Evolutionary conservation across 768 basidiomycete genomes (phyloP), one percentile per base, ranked within the genome.

Genomic region (Rhodotorula paludigena): DNA sequence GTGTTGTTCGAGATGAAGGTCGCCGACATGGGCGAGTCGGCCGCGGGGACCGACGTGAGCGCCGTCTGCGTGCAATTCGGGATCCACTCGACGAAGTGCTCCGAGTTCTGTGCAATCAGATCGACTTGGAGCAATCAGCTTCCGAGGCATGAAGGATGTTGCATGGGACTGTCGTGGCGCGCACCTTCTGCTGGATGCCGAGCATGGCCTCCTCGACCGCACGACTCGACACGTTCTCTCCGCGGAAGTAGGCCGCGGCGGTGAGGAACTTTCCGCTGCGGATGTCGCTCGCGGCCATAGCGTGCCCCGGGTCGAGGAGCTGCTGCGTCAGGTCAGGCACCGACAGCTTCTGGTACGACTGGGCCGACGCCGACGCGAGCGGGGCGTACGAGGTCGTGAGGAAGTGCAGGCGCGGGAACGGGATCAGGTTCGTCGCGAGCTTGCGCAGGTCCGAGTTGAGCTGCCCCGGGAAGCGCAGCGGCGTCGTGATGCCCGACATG

Each of bases 1-100:
- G 93, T 97, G 48, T 90, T 92, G 84, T 97, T 97, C 75, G 92
- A 92, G 78, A 97, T 84, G 84, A 97, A 96, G 32, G 93, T 97
- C 57, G 90, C 92, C 21, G 92, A 88, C 28, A 66, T n/a, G 25
- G 68, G 64, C 25, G 69, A 52, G 53, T 92, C 92, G 66, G 90
- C 86, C 55, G 96, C 92, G 76, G 96, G 86, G 75, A 98, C 96
- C 82, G 97, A 93, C 16, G 78, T 79, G 61, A 78, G 77, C 23
- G 79, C 78, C 35, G 78, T 77, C 69, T 78, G 75, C 57, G 79
- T 72, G 72, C 79, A 79, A 77, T 79, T 79, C 36, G 81, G 80
- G 65, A 63, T 53, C 53, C 53, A 54, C 53, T 54, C 74, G 62
- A 70, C 70, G 41, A 76, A 76, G 68, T 68, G 74, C 2, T 63